Percentiles rank a stretch among this genome's conserved stretches.
These are phyloP conservation scores for Beauveria medogensis DNA, from an alignment of 2,329 filamentous ascomycete genomes.

Conservation along the genomic window DNA sequence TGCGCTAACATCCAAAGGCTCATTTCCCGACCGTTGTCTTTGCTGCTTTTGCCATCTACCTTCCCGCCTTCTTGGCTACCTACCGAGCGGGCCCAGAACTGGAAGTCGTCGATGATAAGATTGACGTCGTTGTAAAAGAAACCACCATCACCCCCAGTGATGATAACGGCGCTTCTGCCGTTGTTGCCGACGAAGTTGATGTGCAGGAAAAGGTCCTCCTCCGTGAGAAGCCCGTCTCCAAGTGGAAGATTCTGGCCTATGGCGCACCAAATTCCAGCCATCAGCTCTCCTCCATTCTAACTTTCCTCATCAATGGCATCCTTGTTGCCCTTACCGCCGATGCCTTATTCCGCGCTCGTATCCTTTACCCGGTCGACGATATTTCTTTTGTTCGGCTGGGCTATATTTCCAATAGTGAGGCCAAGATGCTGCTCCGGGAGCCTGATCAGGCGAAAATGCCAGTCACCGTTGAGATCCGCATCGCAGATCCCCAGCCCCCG, in stretches of 20 bases:
- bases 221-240: constrained; percentile 46
- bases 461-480: constrained; percentile 59
- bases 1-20: constrained; percentile 21
- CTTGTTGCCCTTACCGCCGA: constrained; percentile 67
- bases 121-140: constrained; percentile 48
- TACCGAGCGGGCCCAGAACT: constrained; percentile 50
- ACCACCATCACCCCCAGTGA: constrained; percentile 24
- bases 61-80: constrained; percentile 53
- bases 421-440: constrained; percentile 77
- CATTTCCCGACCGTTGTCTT: constrained; percentile 46
- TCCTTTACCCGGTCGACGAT: constrained; percentile 62
- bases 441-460: constrained; percentile 69
- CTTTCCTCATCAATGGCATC: constrained; percentile 63
- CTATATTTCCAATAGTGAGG: constrained; percentile 73
- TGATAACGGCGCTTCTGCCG: constrained; percentile 22
- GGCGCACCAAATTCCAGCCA: constrained; percentile 71
- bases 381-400: constrained; percentile 82
- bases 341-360: constrained; percentile 64
- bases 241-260: constrained; percentile 60
- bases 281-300: constrained; percentile 54
- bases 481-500: constrained; percentile 41
- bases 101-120: constrained; percentile 51
- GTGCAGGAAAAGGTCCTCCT: constrained; percentile 56
- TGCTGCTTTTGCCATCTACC: constrained; percentile 57
- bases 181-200: constrained; percentile 45